Percentiles rank a stretch among this genome's conserved stretches.
phyloP scores from a whole-genome alignment of 345 rosid species.

The Salix purpurea region DNA sequence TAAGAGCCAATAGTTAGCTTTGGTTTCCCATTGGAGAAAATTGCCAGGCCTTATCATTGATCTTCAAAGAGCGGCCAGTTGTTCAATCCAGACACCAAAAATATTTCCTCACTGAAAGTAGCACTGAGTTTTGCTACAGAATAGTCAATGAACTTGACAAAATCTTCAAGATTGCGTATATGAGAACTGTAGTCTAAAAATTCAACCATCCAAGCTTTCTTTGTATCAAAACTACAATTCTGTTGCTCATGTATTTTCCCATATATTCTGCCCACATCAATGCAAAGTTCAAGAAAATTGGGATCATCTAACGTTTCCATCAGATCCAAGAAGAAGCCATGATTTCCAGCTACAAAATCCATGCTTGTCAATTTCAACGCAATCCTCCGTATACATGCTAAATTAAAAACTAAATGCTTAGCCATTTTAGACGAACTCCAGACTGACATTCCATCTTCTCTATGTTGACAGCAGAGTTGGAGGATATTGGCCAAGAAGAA shows the following conservation, averaged over 20 bases:
- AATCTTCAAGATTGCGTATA: constrained; percentile 47
- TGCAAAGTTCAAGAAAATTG: constrained; percentile 44
- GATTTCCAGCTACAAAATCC: constrained; percentile 32
- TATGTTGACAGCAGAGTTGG: constrained; percentile 27
- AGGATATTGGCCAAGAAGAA: constrained; percentile 53
- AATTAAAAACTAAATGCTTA: constrained; percentile 45
- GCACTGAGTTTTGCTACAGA: constrained; percentile 20
- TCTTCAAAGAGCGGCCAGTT: neutral
- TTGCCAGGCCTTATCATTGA: neutral
- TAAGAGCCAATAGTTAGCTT: neutral
- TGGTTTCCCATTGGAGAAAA: neutral
- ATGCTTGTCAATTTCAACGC: constrained; percentile 48
- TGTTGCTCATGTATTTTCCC: constrained; percentile 39
- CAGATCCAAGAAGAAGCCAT: constrained; percentile 37
- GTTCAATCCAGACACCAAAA: constrained; percentile 11
- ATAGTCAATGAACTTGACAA: constrained; percentile 48
- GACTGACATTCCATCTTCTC: constrained; percentile 19
- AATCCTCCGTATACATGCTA: constrained; percentile 39
- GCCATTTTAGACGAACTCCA: constrained; percentile 31
- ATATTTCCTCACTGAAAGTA: constrained; percentile 10
- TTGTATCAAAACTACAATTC: constrained; percentile 15
- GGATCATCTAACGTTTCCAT: constrained; percentile 43
- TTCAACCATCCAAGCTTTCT: constrained; percentile 27
- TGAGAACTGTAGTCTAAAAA: constrained; percentile 26
- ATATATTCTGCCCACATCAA: constrained; percentile 43